phyloP scores from a whole-genome alignment of 192 early-diverging fungal genomes.

The Bifiguratus adelaidae region DNA sequence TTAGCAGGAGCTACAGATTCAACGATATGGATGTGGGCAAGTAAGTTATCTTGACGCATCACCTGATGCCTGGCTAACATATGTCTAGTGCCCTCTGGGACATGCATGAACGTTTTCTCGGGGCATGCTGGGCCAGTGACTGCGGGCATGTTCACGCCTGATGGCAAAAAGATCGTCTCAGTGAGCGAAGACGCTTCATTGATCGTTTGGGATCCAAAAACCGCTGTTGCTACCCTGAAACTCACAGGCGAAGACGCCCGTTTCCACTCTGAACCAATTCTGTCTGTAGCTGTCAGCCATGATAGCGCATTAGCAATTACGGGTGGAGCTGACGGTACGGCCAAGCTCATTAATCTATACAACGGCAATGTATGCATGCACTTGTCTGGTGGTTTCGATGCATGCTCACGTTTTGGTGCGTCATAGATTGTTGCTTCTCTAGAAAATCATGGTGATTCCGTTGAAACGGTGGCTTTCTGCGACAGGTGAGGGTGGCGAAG shows the following conservation, averaged over 20 bases:
- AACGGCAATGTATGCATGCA: conserved; percentile 48
- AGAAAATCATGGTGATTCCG: conserved; percentile 72
- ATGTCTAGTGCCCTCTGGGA: conserved; percentile 57
- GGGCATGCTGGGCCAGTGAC: conserved; percentile 80
- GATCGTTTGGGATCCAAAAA: conserved; percentile 92
- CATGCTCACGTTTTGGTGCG: background rate
- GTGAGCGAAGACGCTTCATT: conserved; percentile 76
- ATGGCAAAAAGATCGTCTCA: conserved; percentile 73
- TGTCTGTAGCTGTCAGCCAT: conserved; percentile 56
- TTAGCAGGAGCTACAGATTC: conserved; percentile 83
- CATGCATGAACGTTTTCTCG: conserved; percentile 90
- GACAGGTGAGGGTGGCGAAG: too few relatives aligned
- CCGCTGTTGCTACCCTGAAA: conserved; percentile 50
- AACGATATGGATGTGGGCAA: conserved; percentile 94
- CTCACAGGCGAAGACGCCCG: conserved; percentile 66
- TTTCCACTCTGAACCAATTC: conserved; percentile 77
- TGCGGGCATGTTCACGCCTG: conserved; percentile 82
- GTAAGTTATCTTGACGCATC: conserved; percentile 6
- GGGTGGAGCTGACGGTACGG: conserved; percentile 70
- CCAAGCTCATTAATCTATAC: conserved; percentile 63
- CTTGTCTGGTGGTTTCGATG: background rate
- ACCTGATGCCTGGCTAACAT: background rate
- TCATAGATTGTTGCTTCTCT: conserved; percentile 66
- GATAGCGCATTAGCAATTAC: conserved; percentile 74
- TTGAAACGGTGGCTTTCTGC: conserved; percentile 87